Evolutionary conservation across 2,329 filamentous ascomycete genomes (phyloP).

Genomic region (Aureobasidium sp.): DNA sequence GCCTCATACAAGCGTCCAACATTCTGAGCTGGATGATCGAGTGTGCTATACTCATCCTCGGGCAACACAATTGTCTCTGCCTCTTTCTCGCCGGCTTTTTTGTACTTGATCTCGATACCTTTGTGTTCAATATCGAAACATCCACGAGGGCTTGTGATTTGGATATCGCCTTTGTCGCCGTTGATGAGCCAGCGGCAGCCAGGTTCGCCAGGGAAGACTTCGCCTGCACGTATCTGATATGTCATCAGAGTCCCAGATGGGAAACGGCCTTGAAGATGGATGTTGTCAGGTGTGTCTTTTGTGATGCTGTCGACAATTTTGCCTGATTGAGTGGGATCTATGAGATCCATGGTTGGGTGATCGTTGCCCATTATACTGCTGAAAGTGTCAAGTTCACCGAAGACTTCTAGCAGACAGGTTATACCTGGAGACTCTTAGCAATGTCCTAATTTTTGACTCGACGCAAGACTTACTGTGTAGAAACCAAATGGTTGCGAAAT

Average conservation of each 20-base stretch:
- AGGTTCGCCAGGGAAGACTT: slow-evolving; percentile 44
- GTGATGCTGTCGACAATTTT: neutral
- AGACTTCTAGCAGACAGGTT: neutral
- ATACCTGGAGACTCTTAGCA: neutral
- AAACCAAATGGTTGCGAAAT: slow-evolving; percentile 34
- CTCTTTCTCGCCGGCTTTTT: neutral
- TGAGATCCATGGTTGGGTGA: slow-evolving; percentile 35
- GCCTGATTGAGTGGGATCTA: slow-evolving; percentile 9
- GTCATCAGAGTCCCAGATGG: slow-evolving; percentile 36
- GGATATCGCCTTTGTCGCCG: slow-evolving; percentile 37
- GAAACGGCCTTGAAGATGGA: slow-evolving; percentile 37
- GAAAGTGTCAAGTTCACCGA: slow-evolving; percentile 28
- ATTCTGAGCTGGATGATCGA: slow-evolving; percentile 7
- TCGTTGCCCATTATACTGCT: slow-evolving; percentile 42
- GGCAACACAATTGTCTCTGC: neutral
- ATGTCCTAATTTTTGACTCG: no score
- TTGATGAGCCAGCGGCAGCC: slow-evolving; percentile 45
- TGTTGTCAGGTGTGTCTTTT: slow-evolving; percentile 37
- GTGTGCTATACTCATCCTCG: neutral
- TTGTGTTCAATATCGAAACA: slow-evolving; percentile 1
- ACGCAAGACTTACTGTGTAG: neutral
- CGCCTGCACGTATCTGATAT: slow-evolving; percentile 42
- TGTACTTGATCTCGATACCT: neutral
- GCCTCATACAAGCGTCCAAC: slow-evolving; percentile 2
- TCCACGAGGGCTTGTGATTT: neutral